Conservation (phyloP, 257 asterid species). For the Ballota nigra region DNA sequence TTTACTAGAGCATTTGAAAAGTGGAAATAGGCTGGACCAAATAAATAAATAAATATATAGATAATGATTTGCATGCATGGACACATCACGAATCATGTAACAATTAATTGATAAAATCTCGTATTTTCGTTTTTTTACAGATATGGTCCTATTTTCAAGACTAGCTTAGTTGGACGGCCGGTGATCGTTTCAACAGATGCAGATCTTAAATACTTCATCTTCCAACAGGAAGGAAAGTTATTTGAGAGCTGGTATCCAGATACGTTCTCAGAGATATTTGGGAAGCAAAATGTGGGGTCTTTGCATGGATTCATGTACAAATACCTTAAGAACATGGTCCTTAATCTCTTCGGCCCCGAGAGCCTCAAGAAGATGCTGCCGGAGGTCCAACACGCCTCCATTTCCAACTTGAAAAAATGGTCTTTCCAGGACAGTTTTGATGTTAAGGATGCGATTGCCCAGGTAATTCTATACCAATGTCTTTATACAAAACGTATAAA, state of each 20-base stretch:
- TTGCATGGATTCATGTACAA: slow-evolving; percentile 69
- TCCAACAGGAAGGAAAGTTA: slow-evolving; percentile 64
- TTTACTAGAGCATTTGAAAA: too few species aligned
- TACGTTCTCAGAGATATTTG: slow-evolving; percentile 60
- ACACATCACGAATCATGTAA: too few species aligned
- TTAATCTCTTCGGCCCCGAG: slow-evolving; percentile 67
- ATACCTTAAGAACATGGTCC: slow-evolving; percentile 68
- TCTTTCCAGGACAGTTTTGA: slow-evolving; percentile 36
- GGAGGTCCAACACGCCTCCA: slow-evolving; percentile 51
- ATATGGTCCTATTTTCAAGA: slow-evolving; percentile 64
- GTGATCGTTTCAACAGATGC: slow-evolving; percentile 67
- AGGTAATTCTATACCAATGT: too few species aligned
- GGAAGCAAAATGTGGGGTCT: slow-evolving; percentile 51
- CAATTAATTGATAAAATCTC: too few species aligned
- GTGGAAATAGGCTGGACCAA: too few species aligned
- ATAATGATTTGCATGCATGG: too few species aligned
- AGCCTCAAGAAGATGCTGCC: slow-evolving; percentile 63
- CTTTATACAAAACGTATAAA: too few species aligned
- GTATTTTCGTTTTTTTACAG: slow-evolving; percentile 41
- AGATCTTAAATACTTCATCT: slow-evolving; percentile 60
- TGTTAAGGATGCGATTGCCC: slow-evolving; percentile 62
- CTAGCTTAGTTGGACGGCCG: slow-evolving; percentile 63
- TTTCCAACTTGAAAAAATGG: slow-evolving; percentile 45
- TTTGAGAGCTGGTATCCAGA: slow-evolving; percentile 76
- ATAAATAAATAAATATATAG: too few species aligned